Percentiles rank a stretch among this genome's conserved stretches.
phyloP scores from a whole-genome alignment of 768 basidiomycete genomes.

The Agaricus blazei region DNA sequence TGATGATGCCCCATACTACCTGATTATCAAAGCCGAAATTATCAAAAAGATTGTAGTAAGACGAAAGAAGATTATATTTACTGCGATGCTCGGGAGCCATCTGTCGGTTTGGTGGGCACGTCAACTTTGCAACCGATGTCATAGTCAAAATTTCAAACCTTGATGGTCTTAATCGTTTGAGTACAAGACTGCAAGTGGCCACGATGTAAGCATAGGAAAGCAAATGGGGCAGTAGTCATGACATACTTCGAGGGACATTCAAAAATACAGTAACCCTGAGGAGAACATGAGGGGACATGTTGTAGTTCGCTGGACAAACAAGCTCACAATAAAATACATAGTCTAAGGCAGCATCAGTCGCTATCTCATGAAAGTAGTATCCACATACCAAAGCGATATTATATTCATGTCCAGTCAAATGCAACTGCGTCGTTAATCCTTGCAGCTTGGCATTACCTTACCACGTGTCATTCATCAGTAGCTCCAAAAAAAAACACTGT shows the following conservation, averaged over 20 bases:
- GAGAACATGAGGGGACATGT: background rate
- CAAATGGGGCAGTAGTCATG: background rate
- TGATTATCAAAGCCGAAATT: slow-evolving; percentile 15
- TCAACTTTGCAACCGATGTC: background rate
- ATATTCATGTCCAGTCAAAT: slow-evolving; percentile 54
- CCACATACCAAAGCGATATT: slow-evolving; percentile 56
- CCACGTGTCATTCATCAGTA: background rate
- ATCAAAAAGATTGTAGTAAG: background rate
- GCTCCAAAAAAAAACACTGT: background rate
- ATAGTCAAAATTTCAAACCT: slow-evolving; percentile 27
- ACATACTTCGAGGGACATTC: slow-evolving; percentile 68
- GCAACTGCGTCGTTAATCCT: slow-evolving; percentile 51
- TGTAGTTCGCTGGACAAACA: background rate
- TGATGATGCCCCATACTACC: slow-evolving; percentile 62
- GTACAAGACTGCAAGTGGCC: slow-evolving; percentile 34
- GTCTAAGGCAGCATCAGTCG: slow-evolving; percentile 33
- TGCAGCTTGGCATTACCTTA: slow-evolving; percentile 63
- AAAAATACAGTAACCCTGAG: slow-evolving; percentile 55
- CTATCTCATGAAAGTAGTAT: no score
- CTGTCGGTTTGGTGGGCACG: slow-evolving; percentile 17
- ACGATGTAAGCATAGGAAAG: background rate
- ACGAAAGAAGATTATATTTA: slow-evolving; percentile 14
- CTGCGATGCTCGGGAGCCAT: slow-evolving; percentile 67
- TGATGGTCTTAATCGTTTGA: slow-evolving; percentile 63
- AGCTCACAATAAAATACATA: slow-evolving; percentile 63